Percentiles rank a stretch among this genome's conserved stretches.
Conservation (phyloP, 805 yeast genomes). For the Metschnikowia rubicola region DNA sequence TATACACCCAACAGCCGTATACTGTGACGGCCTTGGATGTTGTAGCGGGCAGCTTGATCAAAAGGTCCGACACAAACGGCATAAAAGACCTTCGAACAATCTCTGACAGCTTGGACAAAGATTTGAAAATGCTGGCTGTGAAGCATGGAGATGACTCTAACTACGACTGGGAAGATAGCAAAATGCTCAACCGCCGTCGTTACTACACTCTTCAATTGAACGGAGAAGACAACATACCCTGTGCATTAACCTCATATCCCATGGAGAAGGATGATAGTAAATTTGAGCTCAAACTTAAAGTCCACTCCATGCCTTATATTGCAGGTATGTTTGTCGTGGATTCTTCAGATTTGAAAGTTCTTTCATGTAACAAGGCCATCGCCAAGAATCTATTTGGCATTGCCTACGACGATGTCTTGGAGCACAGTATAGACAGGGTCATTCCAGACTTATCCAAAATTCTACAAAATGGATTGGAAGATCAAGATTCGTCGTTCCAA, state of each 20-base stretch:
- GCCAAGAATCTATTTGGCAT: constrained; percentile 76
- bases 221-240: constrained; percentile 55
- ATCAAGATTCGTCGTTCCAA: constrained; percentile 20
- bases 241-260: constrained; percentile 67
- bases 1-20: constrained; percentile 14
- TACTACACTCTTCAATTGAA: constrained; percentile 56
- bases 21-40: constrained; percentile 26
- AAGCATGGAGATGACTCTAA: constrained; percentile 7
- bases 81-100: constrained; percentile 20
- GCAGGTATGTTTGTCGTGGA: constrained; percentile 81
- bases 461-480: constrained; percentile 37
- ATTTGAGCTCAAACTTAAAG: constrained; percentile 51
- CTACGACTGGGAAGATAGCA: constrained; percentile 26
- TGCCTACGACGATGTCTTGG: constrained; percentile 42
- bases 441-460: constrained; percentile 60
- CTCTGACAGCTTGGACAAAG: constrained; percentile 27
- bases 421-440: constrained; percentile 48
- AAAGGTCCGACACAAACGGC: constrained; percentile 16
- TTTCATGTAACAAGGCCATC: constrained; percentile 78
- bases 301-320: constrained; percentile 78
- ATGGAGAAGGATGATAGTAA: constrained; percentile 44
- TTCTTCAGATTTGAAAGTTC: constrained; percentile 43
- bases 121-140: constrained; percentile 14
- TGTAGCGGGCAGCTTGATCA: constrained; percentile 34
- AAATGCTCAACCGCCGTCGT: constrained; percentile 50